Base-by-base conservation (phyloP, 768 basidiomycete genomes). In the Boletellus sp. region DNA sequence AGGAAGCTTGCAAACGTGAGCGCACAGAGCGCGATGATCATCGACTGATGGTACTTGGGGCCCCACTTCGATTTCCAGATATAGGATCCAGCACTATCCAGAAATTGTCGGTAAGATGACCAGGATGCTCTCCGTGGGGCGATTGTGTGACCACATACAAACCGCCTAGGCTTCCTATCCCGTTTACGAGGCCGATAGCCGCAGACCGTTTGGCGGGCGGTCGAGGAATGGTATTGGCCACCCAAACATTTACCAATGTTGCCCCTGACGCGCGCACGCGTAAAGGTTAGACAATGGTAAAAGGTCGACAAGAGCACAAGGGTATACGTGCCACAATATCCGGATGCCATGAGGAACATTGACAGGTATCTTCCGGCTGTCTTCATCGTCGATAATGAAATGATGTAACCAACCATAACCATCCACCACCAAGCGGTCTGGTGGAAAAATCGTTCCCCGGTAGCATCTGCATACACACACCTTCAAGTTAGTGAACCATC, bases 361-460 rank as follows among this genome's bases (percentile, higher is more conserved):
- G 80, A 74, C 23, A 85, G 70, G 54, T 85, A 85, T 46, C 83
- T 76, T 1, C 72, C 81, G 0, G 65, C 74, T n/a, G 73, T 72
- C 3, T 65, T 68, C 67, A 73, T 73, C 0, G 82, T 84, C 2
- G 75, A 76, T 17, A 84, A 60, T 2, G 75, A 76, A 51, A 85
- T 81, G 53, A 85, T 78, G 55, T 78, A 85, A 1, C 80, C 84
- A 3, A 82, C 35, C 2, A 85, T 80, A 40, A 76, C 75, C 3
- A 70, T 77, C 81, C 81, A 83, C 81, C 80, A 83, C 68, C 75
- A 77, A 2, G 61, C 69, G 3, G 70, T 64, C 43, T 78, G 70
- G 60, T 85, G 84, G 72, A 82, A 81, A 67, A 79, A 85, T 6
- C 82, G 75, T 64, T 85, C 84, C 0, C 83, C 83, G 4, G 79